Base-by-base conservation (phyloP, 305 asterid genomes). In the Salvia sclarea region DNA sequence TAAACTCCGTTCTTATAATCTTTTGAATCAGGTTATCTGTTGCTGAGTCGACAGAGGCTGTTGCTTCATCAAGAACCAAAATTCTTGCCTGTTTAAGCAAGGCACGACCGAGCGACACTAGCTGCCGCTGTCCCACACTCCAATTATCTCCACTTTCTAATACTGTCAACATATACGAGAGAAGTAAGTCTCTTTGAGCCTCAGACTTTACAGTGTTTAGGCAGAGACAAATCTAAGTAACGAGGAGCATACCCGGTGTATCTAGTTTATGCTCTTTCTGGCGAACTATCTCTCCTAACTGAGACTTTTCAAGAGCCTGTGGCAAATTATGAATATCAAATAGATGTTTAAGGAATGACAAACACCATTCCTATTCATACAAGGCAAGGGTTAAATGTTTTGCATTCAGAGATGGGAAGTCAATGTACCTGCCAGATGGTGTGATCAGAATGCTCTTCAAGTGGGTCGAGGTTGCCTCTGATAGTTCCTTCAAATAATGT, bases 81-180 rank as follows among this genome's bases (percentile, higher is more conserved):
- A 95, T 91, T 76, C 82, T 89, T 21, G 99, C 91, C 76, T 91
- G 99, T 81, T 91, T 95, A 63, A 95, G 98, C 66, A 95, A 78
- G 25, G 98, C 98, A 62, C 99, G 90, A 7, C 99, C 99, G 22
- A 95, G 94, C 53, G 99, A 85, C 55, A 95, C 96, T 47, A 95
- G 95, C 79, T 95, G 99, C 43, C 99, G 74, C 77, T 95, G 99
- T 61, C 99, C 99, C 64, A 95, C 98, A 50, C 99, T 95, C 99
- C 99, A 95, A 69, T 95, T 95, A 66, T 95, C 99, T 76, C 99
- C 99, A 66, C 81, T 88, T 74, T 95, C 99, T 21, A 88, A 49
- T 71, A 95, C 99, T 95, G 88, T 8, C 69, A 64, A 60, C 44
- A 57, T 41, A 66, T 35, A 38, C 18, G 63, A 10, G 49, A 31